Base-by-base conservation (phyloP, 2,329 filamentous ascomycete genomes). In the Colletotrichum orchidophilum region DNA sequence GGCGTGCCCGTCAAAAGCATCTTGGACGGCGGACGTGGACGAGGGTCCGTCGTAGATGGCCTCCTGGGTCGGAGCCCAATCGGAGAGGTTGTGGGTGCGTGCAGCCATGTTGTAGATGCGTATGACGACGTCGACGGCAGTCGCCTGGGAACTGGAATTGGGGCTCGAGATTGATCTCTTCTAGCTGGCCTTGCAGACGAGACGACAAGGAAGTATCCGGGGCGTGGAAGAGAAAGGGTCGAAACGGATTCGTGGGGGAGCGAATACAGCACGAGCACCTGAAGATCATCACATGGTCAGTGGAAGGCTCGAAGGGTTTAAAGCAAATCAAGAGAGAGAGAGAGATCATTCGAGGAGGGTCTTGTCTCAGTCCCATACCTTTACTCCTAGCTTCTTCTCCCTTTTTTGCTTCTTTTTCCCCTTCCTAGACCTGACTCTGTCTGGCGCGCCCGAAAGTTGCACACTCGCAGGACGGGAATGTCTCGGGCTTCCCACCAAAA, bases 21-120 rank as follows among this genome's bases (percentile, higher is more conserved):
- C 62, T 70, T 68, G 31, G 75, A 70, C 59, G 75, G 63, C 52
- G 26, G 68, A 63, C 35, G 46, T 68, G 61, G 76, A 69, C 11
- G 60, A 35, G 52, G 74, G 69, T 66, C 81, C 75, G 74, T 81
- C 76, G 79, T 82, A 79, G 74, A 81, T 80, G 75, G 84, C 81
- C 75, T 87, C 84, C 73, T 84, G 84, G 62, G 76, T 74, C 26
- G 82, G 78, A 52, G 82, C 80, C 83, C 82, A 84, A 73, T 85
- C 83, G 72, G 78, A 77, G 69, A 83, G 75, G 61, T 81, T 80
- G 73, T 83, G 80, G 71, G 83, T 80, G 74, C 82, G 78, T 72
- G 76, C 78, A 73, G 83, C 78, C 76, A 81, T 81, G 59, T 65
- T 33, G 57, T 33, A 52, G 29, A 35, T 46, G 15, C 15, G n/a